phyloP scores from a whole-genome alignment of 805 yeast species.

The Ogataea populi-albae region DNA sequence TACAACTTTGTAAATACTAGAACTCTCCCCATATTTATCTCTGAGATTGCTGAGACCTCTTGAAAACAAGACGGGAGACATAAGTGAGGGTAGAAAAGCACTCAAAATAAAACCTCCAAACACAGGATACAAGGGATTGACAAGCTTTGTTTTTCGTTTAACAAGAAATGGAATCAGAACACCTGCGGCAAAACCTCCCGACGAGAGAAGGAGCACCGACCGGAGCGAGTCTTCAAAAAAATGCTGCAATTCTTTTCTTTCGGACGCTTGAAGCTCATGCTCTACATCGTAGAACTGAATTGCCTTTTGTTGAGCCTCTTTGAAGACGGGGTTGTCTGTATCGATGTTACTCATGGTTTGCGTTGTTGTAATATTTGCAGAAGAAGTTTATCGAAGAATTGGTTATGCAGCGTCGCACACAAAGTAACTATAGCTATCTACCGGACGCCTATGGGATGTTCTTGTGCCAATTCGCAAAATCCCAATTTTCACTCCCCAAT shows the following conservation, averaged over 20 bases:
- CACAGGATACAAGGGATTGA: constrained; percentile 40
- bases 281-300: constrained; percentile 50
- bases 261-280: constrained; percentile 37
- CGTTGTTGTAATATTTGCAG: too few species aligned
- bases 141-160: constrained; percentile 34
- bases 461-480: too few species aligned
- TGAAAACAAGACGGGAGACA: constrained; percentile 28
- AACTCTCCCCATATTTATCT: constrained; percentile 24
- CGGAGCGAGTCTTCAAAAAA: constrained; percentile 37
- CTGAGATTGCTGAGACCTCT: constrained; percentile 34
- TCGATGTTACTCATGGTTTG: constrained; percentile 8
- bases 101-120: constrained; percentile 37
- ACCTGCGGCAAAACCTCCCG: constrained; percentile 35
- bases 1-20: constrained; percentile 21
- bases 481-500: too few species aligned
- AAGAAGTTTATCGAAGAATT: too few species aligned
- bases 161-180: constrained; percentile 42
- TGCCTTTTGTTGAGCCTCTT: constrained; percentile 42
- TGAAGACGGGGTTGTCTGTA: constrained; percentile 15
- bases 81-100: constrained; percentile 33
- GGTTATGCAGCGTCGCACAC: too few species aligned
- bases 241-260: constrained; percentile 41
- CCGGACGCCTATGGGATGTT: too few species aligned
- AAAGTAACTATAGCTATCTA: too few species aligned
- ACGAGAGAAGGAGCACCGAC: constrained; percentile 31